Conservation (phyloP, 148 eudicot genomes). For the Vaccinium myrtillus region DNA sequence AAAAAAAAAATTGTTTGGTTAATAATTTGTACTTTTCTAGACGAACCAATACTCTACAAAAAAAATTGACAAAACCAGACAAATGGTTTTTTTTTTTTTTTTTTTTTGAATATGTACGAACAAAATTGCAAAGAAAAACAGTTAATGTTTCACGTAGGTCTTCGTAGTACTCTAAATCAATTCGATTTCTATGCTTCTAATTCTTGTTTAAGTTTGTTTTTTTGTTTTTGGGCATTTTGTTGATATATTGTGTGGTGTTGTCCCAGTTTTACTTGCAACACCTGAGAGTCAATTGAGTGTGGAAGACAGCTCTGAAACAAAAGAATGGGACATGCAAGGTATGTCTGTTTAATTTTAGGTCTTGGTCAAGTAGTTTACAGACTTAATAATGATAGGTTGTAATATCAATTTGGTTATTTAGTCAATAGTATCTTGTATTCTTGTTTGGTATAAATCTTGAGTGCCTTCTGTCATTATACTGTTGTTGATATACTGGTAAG, state of each 20-base stretch:
- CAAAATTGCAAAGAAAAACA: too few relatives aligned
- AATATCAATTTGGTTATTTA: background rate
- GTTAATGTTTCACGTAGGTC: too few relatives aligned
- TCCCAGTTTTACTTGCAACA: slow-evolving; percentile 53
- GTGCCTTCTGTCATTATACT: background rate
- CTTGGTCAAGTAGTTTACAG: background rate
- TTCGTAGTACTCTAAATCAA: too few relatives aligned
- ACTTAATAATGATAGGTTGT: background rate
- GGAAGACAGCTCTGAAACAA: slow-evolving; percentile 62
- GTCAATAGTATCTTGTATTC: background rate
- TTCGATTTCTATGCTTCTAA: too few relatives aligned
- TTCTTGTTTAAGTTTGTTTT: background rate
- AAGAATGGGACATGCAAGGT: slow-evolving; percentile 97
- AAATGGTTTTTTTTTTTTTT: too few relatives aligned
- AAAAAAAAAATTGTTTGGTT: too few relatives aligned
- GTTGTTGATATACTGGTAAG: background rate
- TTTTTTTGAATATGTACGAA: too few relatives aligned
- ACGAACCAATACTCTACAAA: too few relatives aligned
- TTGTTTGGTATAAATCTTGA: background rate
- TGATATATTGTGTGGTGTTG: slow-evolving; percentile 15
- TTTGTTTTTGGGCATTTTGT: background rate
- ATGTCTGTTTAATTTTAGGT: background rate
- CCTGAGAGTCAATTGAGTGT: slow-evolving; percentile 54
- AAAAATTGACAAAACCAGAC: too few relatives aligned
- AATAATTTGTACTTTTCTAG: too few relatives aligned